phyloP scores from a whole-genome alignment of 352 stramenopile genomes.

The Pythium rishiriense region DNA sequence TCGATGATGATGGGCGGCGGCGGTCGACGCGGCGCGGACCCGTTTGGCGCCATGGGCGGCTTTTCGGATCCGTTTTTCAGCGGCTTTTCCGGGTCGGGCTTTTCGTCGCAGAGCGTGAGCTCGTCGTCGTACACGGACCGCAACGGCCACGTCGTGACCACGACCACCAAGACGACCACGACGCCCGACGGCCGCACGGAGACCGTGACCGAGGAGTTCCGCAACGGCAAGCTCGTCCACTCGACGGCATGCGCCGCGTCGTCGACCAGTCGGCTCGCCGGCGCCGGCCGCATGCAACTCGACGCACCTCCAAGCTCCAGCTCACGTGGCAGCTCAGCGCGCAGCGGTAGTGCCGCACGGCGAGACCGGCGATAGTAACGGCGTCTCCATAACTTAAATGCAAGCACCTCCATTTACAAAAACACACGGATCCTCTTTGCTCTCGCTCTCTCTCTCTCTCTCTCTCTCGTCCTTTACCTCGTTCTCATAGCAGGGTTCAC shows the following conservation, averaged over 20 bases:
- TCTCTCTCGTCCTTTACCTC: neutral
- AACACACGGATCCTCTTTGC: neutral
- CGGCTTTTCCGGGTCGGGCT: slow-evolving; percentile 29
- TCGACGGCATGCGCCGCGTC: slow-evolving; percentile 35
- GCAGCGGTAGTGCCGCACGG: neutral
- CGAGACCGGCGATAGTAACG: neutral
- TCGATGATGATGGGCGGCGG: slow-evolving; percentile 33
- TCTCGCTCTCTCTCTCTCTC: neutral
- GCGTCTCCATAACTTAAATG: neutral
- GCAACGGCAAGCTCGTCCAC: slow-evolving; percentile 62
- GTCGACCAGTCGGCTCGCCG: slow-evolving; percentile 46
- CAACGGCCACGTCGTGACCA: slow-evolving; percentile 69
- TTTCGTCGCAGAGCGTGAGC: slow-evolving; percentile 51
- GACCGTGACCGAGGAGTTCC: slow-evolving; percentile 69
- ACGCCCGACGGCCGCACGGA: slow-evolving; percentile 50
- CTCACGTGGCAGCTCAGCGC: neutral
- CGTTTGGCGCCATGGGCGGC: slow-evolving; percentile 42
- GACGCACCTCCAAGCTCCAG: slow-evolving; percentile 22
- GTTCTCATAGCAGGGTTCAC: neutral
- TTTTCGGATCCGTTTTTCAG: slow-evolving; percentile 56
- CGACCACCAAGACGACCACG: slow-evolving; percentile 71
- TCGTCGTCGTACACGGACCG: slow-evolving; percentile 69
- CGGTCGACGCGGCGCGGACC: slow-evolving; percentile 14
- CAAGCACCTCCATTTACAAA: too few relatives aligned
- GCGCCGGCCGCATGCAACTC: slow-evolving; percentile 64